Evolutionary conservation across 345 rosid genomes (phyloP), one percentile per base, ranked within the genome.

Genomic region (Ailanthus altissimus): DNA sequence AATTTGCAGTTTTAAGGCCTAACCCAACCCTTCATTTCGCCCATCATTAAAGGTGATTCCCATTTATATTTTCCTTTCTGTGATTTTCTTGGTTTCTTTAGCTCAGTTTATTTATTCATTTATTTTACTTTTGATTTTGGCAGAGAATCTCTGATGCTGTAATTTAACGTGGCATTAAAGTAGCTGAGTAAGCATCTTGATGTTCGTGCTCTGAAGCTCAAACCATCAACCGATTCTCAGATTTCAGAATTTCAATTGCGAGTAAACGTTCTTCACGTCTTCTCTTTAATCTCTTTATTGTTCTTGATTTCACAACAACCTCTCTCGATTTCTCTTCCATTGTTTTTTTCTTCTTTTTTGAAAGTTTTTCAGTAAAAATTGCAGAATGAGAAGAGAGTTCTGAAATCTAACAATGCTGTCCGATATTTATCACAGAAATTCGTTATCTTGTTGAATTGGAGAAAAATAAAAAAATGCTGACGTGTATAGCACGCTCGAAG

Each of bases 401-500:
- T 28, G 11, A 42, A 38, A 38, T 80, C 51, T 50, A 49, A 59
- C 26, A 70, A 81, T 71, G 78, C 66, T 15, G 45, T 36, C 49
- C 38, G 64, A 59, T 56, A 11, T 70, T 51, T 69, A 28, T 70
- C 60, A 13, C 76, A 45, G 45, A 45, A 25, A 26, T 59, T 73
- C 18, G 2, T 32, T 32, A 5, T 70, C 46, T 53, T 40, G 38
- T 40, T 56, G 64, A 71, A 71, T 56, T 56, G 64, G 9, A 71
- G 42, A 46, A 12, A 23, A 43, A 56, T 65, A 67, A 58, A 75
- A 84, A 81, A 86, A 94, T 93, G 99, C 86, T 96, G 83, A 96
- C 99, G 79, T 93, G 99, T 87, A 90, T 96, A 81, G 90, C 97
- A 83, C 96, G 97, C 42, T 84, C 97, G 2, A 93, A 90, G 88